Evolutionary conservation across 441 rosid genomes (phyloP), one percentile per base, ranked within the genome.

Genomic region (Euphorbia schlechtendalii): DNA sequence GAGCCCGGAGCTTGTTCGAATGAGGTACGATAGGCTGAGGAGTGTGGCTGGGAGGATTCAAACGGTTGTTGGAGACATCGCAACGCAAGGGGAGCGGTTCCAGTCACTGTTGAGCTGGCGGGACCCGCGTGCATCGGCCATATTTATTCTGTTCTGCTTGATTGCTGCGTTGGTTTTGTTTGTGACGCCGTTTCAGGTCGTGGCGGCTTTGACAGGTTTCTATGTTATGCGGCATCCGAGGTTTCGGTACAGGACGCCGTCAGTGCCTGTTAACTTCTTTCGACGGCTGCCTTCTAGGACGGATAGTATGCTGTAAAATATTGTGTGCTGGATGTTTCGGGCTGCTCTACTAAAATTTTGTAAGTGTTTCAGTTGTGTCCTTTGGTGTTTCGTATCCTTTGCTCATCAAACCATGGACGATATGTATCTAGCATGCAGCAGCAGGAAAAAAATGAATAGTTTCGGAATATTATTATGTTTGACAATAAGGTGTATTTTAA

Each of bases 101-200:
- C 97, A 86, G 68, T 88, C 97, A 24, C 73, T 92, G 25, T 65
- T 92, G 73, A 92, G 94, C 80, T 92, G 98, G 98, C 80, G 97
- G 53, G 98, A 92, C 61, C 94, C 98, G 0, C 89, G 98, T 1
- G 98, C 97, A 0, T 81, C 94, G 0, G 82, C 91, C 11, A 77
- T 90, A 56, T 92, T 76, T 60, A 69, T 88, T 15, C 63, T 78
- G 32, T 86, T 90, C 59, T 92, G 91, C 80, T 86, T 92, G 34
- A 68, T 86, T 18, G 89, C 91, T 8, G 92, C 98, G 0, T 76
- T 92, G 1, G 86, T 88, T 43, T 71, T 92, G 78, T 93, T 86
- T 68, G 89, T 85, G 65, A 90, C 96, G 36, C 98, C 98, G 58
- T 81, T 93, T 78, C 97, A 88, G 80, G 86, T 82, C 10, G 70